These are phyloP conservation scores for Penicillium antarcticum DNA, from an alignment of 495 filamentous ascomycete genomes.

Conservation along the genomic window DNA sequence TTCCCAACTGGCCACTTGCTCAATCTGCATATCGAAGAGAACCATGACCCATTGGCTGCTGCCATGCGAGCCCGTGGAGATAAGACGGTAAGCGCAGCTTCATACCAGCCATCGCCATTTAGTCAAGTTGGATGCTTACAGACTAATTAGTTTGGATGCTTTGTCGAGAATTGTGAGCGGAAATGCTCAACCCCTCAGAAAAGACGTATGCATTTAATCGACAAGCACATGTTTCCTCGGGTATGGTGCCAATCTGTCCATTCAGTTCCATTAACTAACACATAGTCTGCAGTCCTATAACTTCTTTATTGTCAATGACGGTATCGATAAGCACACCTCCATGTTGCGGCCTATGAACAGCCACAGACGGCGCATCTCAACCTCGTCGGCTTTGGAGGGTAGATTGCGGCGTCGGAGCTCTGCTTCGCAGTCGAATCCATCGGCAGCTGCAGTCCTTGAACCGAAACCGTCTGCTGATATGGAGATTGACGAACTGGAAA, in stretches of 20 bases:
- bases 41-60: conserved; percentile 76
- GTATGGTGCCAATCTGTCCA: conserved; percentile 25
- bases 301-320: conserved; percentile 82
- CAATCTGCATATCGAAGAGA: conserved; percentile 84
- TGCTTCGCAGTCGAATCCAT: conserved; percentile 22
- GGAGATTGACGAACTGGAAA: conserved; percentile 69
- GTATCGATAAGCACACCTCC: conserved; percentile 79
- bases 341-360: conserved; percentile 55
- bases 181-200: conserved; percentile 83
- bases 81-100: conserved; percentile 66
- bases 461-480: conserved; percentile 37
- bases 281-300: conserved; percentile 65
- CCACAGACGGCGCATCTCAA: conserved; percentile 50
- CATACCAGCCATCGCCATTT: too few species aligned
- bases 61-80: conserved; percentile 75
- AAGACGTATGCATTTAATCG: conserved; percentile 79
- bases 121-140: background rate
- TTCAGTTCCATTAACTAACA: conserved; percentile 1
- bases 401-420: conserved; percentile 37
- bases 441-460: background rate
- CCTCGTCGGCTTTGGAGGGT: conserved; percentile 37
- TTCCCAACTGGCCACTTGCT: conserved; percentile 72
- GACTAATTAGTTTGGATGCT: conserved; percentile 69
- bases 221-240: conserved; percentile 91
- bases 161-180: conserved; percentile 83